These are phyloP conservation scores for Kluyveromyces aestuarii DNA, from an alignment of 805 yeast genomes.

Conservation along the genomic window DNA sequence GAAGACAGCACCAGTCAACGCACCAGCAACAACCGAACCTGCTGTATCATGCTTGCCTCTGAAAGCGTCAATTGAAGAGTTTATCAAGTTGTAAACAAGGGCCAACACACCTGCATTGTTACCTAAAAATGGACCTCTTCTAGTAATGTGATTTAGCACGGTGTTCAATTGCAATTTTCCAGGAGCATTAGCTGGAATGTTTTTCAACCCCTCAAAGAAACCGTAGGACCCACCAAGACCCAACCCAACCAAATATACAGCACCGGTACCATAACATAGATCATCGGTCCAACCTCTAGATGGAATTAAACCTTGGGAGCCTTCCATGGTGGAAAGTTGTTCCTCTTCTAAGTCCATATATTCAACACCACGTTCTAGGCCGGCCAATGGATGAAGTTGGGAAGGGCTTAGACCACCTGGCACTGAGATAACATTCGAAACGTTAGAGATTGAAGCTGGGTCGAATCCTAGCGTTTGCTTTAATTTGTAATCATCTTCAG, in stretches of 20 bases:
- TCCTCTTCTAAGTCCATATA: constrained; percentile 86
- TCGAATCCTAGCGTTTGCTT: constrained; percentile 44
- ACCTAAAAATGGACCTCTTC: constrained; percentile 93
- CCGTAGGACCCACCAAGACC: constrained; percentile 90
- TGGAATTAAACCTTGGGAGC: constrained; percentile 84
- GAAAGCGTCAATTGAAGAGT: constrained; percentile 64
- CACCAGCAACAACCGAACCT: constrained; percentile 85
- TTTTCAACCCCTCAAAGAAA: constrained; percentile 72
- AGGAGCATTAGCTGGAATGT: constrained; percentile 67
- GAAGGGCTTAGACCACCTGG: constrained; percentile 60
- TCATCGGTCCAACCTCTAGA: constrained; percentile 98
- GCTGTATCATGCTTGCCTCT: constrained; percentile 85
- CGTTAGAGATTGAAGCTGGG: constrained; percentile 54
- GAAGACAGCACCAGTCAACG: constrained; percentile 84
- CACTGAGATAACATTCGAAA: constrained; percentile 49
- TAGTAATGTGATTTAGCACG: constrained; percentile 81
- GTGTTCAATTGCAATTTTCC: constrained; percentile 82
- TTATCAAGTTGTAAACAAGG: constrained; percentile 74
- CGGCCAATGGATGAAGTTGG: constrained; percentile 84
- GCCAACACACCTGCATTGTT: constrained; percentile 94
- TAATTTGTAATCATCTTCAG: constrained; percentile 12
- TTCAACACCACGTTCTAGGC: constrained; percentile 82
- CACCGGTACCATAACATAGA: constrained; percentile 95
- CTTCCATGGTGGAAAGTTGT: constrained; percentile 63
- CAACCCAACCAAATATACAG: constrained; percentile 78